Conservation (phyloP, 345 rosid genomes). For the Gossypium longicalyx region DNA sequence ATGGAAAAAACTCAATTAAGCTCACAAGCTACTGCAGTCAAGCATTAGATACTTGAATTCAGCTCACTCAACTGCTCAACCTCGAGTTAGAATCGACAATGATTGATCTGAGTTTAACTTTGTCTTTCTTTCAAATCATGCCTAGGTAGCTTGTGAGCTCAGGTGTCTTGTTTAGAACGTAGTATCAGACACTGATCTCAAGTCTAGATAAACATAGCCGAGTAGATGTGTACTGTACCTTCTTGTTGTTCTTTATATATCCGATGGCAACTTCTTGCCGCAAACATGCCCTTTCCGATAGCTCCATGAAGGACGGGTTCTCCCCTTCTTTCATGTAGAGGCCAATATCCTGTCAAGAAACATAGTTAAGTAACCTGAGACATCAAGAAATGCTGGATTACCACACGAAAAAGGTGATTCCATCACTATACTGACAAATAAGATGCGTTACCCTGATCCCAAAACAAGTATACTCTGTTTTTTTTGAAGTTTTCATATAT, state of each 20-base stretch:
- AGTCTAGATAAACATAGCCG: too few species aligned
- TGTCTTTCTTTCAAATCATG: too few species aligned
- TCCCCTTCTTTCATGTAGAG: slow-evolving; percentile 85
- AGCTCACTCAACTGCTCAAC: too few species aligned
- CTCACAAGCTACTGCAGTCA: too few species aligned
- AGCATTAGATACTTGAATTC: too few species aligned
- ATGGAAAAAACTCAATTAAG: too few species aligned
- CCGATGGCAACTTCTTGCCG: slow-evolving; percentile 91
- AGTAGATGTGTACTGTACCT: slow-evolving; percentile 32
- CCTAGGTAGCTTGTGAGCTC: too few species aligned
- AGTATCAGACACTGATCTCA: too few species aligned
- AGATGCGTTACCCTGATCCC: not conserved
- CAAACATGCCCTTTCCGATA: slow-evolving; percentile 71
- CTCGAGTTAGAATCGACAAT: too few species aligned
- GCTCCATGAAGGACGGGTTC: slow-evolving; percentile 71
- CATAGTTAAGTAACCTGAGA: not conserved
- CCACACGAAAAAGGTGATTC: not conserved
- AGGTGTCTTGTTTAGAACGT: too few species aligned
- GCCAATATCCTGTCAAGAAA: slow-evolving; percentile 53
- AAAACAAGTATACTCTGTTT: not conserved
- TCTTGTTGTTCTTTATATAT: slow-evolving; percentile 62
- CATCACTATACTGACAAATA: not conserved
- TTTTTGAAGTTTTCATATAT: not conserved
- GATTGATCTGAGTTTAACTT: too few species aligned
- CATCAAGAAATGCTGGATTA: not conserved